A percentile compares a stretch with the other conserved stretches of the same genome.
Conservation (phyloP, 768 basidiomycete genomes). For the Serpula lacrymans region DNA sequence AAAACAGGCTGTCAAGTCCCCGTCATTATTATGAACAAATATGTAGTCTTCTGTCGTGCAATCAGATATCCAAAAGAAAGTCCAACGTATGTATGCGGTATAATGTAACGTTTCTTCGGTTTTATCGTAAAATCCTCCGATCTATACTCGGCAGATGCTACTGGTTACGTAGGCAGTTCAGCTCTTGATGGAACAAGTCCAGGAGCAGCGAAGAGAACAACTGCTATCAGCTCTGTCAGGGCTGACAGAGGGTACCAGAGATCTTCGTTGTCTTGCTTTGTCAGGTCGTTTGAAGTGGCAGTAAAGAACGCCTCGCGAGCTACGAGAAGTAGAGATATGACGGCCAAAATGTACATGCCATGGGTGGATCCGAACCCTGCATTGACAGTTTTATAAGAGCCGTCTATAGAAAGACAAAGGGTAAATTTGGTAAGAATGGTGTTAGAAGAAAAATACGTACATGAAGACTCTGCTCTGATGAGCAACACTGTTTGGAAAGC, state of each 20-base stretch:
- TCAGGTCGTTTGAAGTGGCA: constrained; percentile 15
- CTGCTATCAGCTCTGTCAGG: constrained; percentile 28
- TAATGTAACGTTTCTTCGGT: no score
- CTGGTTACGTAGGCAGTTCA: constrained; percentile 21
- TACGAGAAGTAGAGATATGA: constrained; percentile 24
- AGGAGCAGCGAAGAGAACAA: constrained; percentile 25
- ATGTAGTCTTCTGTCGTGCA: no score
- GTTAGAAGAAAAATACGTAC: constrained; percentile 10
- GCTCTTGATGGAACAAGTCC: constrained; percentile 30
- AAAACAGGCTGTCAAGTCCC: no score
- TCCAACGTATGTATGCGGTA: no score
- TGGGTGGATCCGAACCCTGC: constrained; percentile 17
- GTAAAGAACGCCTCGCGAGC: constrained; percentile 27
- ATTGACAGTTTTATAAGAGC: constrained; percentile 14
- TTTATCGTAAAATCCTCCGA: no score
- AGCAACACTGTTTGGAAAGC: constrained; percentile 22
- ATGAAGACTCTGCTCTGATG: constrained; percentile 9
- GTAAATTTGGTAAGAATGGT: background rate
- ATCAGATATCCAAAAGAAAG: no score
- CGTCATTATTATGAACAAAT: no score
- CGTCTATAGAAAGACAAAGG: constrained; percentile 12
- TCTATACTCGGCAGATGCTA: no score
- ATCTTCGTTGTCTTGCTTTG: constrained; percentile 24
- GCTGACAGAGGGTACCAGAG: constrained; percentile 33
- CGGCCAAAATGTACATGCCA: constrained; percentile 21